Percentiles rank a stretch among this genome's conserved stretches.
These are phyloP conservation scores for Sporothrix dimorphospora DNA, from an alignment of 2,329 filamentous ascomycete genomes.

Conservation along the genomic window DNA sequence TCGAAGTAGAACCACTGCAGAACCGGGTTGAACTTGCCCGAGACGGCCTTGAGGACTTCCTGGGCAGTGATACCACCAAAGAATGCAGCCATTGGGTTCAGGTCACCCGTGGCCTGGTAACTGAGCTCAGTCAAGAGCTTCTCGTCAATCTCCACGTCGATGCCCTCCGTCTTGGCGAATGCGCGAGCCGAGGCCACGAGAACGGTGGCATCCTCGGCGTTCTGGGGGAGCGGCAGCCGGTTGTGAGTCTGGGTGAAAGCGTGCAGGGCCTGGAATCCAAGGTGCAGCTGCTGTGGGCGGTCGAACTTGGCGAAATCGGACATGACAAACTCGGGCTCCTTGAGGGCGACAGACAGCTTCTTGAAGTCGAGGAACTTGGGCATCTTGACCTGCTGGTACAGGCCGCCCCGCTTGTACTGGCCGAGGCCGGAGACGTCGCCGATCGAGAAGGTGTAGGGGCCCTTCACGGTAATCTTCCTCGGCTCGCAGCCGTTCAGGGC, in stretches of 20 bases:
- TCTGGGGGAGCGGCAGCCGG: slow-evolving; percentile 78
- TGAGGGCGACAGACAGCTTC: slow-evolving; percentile 73
- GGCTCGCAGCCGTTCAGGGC: slow-evolving; percentile 80
- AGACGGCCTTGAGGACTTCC: slow-evolving; percentile 94
- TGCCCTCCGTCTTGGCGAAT: slow-evolving; percentile 72
- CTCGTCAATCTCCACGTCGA: slow-evolving; percentile 85
- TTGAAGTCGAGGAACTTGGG: slow-evolving; percentile 92
- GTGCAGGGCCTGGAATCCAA: slow-evolving; percentile 91
- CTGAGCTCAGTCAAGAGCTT: slow-evolving; percentile 91
- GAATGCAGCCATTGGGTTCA: slow-evolving; percentile 90
- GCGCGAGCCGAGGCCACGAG: slow-evolving; percentile 74
- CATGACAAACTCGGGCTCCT: slow-evolving; percentile 85
- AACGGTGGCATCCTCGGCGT: slow-evolving; percentile 79
- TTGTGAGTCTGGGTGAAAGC: slow-evolving; percentile 77
- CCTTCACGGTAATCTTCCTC: slow-evolving; percentile 90
- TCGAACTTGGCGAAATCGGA: slow-evolving; percentile 99
- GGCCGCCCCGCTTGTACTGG: slow-evolving; percentile 82
- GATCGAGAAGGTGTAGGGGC: slow-evolving; percentile 96
- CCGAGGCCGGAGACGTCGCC: slow-evolving; percentile 88
- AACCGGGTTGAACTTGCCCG: slow-evolving; percentile 96
- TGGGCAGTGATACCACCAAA: slow-evolving; percentile 94
- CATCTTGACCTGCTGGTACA: slow-evolving; percentile 98
- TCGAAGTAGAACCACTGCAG: slow-evolving; percentile 97
- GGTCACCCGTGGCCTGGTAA: slow-evolving; percentile 89
- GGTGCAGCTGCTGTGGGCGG: slow-evolving; percentile 85